Evolutionary conservation across 139 green algal species (phyloP).

Genomic region (Astrephomene gubernaculifera): DNA sequence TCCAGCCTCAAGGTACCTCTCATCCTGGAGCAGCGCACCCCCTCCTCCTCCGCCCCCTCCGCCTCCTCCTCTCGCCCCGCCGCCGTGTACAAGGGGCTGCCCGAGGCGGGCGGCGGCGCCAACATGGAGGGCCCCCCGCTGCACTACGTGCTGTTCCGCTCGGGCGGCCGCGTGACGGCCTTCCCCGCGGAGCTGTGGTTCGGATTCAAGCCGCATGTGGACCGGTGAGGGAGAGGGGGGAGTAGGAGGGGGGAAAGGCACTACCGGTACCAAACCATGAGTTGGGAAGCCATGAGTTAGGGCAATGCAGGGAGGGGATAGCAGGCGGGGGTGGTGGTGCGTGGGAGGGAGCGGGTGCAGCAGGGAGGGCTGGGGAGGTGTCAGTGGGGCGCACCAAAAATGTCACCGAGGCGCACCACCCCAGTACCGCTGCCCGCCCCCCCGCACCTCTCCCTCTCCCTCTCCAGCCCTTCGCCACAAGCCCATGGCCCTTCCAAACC

Average conservation of each 20-base stretch:
- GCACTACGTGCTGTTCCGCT: conserved; percentile 30
- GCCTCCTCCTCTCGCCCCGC: neutral
- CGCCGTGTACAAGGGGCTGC: conserved; percentile 23
- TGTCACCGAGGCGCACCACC: too few relatives aligned
- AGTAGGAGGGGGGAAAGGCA: neutral
- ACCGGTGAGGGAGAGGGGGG: conserved; percentile 13
- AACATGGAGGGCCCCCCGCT: conserved; percentile 16
- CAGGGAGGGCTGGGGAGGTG: too few relatives aligned
- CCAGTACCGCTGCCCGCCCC: too few relatives aligned
- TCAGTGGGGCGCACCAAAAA: too few relatives aligned
- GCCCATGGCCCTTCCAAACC: too few relatives aligned
- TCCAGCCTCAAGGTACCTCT: conserved; percentile 3
- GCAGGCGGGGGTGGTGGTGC: too few relatives aligned
- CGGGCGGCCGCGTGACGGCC: neutral
- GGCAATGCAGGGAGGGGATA: too few relatives aligned
- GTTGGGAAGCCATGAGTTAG: too few relatives aligned
- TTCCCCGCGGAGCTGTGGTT: conserved; percentile 36
- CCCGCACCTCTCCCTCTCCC: too few relatives aligned
- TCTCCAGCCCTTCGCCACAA: too few relatives aligned
- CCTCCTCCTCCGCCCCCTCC: neutral
- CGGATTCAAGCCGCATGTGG: conserved; percentile 32
- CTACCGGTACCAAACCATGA: too few relatives aligned
- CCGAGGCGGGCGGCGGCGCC: conserved; percentile 17
- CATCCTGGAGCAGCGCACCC: conserved; percentile 25
- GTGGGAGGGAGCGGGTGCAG: too few relatives aligned